These are phyloP conservation scores for Arthrocladium fulminans DNA, from an alignment of 2,329 filamentous ascomycete genomes.

Conservation along the genomic window DNA sequence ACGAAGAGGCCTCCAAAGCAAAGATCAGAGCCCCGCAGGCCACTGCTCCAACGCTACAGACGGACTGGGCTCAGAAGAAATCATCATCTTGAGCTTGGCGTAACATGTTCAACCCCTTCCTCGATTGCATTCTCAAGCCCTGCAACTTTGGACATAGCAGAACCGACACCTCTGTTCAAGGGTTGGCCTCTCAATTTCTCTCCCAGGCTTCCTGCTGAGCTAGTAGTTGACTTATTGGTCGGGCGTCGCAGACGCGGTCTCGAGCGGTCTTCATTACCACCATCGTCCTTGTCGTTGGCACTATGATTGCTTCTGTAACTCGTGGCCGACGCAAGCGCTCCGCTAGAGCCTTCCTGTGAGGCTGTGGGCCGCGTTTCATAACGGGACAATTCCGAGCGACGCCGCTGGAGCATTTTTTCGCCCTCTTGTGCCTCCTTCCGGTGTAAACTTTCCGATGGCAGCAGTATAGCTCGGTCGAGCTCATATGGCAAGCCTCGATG, in stretches of 20 bases:
- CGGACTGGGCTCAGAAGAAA: not conserved
- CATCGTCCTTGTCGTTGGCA: not conserved
- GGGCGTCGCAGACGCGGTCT: not conserved
- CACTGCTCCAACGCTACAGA: not conserved
- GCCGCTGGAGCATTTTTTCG: slow-evolving; percentile 17
- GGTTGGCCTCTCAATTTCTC: not conserved
- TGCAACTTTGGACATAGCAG: not conserved
- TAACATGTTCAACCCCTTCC: not conserved
- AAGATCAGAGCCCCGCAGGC: not conserved
- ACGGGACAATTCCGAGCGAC: slow-evolving; percentile 6
- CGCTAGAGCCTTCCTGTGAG: not conserved
- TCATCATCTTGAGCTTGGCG: not conserved
- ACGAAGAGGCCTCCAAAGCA: too few species aligned
- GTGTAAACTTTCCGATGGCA: slow-evolving; percentile 43
- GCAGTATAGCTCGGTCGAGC: slow-evolving; percentile 59
- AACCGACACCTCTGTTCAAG: not conserved
- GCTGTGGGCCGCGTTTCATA: not conserved
- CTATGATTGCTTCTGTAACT: slow-evolving; percentile 1
- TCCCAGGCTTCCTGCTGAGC: not conserved
- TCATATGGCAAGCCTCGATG: slow-evolving; percentile 59
- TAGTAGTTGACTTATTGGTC: not conserved
- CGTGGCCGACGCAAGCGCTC: not conserved
- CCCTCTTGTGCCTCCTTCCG: slow-evolving; percentile 22
- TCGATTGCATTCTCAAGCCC: not conserved
- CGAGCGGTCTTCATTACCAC: not conserved